phyloP scores from a whole-genome alignment of 805 yeast species.

The Candida ascalaphidarum region DNA sequence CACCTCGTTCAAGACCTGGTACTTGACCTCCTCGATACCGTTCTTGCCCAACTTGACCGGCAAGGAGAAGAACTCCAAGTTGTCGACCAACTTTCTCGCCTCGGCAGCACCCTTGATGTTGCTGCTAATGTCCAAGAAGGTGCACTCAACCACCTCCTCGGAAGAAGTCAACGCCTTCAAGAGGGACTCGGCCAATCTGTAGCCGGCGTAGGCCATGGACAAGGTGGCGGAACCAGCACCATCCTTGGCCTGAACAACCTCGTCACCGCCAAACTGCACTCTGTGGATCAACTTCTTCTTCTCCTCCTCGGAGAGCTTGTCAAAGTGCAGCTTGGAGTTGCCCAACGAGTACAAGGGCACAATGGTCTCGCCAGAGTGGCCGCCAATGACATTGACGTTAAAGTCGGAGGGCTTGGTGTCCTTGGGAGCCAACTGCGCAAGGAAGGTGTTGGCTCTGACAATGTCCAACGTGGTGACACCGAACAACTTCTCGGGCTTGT shows the following conservation, averaged over 20 bases:
- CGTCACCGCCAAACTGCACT: slow-evolving; percentile 77
- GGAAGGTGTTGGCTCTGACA: slow-evolving; percentile 80
- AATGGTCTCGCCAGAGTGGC: slow-evolving; percentile 92
- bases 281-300: slow-evolving; percentile 31
- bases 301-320: slow-evolving; percentile 25
- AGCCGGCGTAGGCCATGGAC: slow-evolving; percentile 94
- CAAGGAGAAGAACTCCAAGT: slow-evolving; percentile 48
- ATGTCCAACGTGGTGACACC: slow-evolving; percentile 88
- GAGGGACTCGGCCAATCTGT: slow-evolving; percentile 57
- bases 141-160: slow-evolving; percentile 34
- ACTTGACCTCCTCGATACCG: slow-evolving; percentile 53
- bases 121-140: slow-evolving; percentile 43
- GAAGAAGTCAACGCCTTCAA: slow-evolving; percentile 21
- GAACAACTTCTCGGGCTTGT: slow-evolving; percentile 63
- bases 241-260: slow-evolving; percentile 89
- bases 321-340: slow-evolving; percentile 21
- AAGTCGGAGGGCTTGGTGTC: slow-evolving; percentile 42
- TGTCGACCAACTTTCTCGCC: slow-evolving; percentile 34
- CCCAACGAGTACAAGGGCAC: slow-evolving; percentile 68
- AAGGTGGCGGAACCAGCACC: slow-evolving; percentile 94
- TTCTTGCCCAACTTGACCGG: slow-evolving; percentile 48
- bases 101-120: slow-evolving; percentile 44
- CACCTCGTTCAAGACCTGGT: slow-evolving; percentile 40
- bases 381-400: slow-evolving; percentile 77
- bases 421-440: slow-evolving; percentile 44